phyloP scores from a whole-genome alignment of 163 green algal genomes.

The Chloromonas sp. region DNA sequence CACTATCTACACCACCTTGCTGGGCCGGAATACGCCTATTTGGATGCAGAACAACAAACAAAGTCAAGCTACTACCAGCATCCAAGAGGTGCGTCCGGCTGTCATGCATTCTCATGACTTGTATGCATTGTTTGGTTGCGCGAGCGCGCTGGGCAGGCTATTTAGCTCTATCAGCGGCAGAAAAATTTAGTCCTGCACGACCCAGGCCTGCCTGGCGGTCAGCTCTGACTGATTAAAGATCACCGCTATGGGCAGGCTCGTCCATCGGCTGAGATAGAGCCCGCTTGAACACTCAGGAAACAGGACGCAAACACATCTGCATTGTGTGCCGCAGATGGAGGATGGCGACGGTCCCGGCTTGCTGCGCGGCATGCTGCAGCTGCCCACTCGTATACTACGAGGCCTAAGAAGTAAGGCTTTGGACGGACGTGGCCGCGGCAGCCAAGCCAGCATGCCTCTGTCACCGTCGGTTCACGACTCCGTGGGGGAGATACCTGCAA shows the following conservation, averaged over 20 bases:
- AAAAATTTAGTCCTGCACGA: too few species aligned
- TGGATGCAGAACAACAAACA: not conserved
- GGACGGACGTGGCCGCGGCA: not conserved
- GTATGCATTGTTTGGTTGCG: too few species aligned
- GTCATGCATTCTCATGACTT: too few species aligned
- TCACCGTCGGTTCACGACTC: not conserved
- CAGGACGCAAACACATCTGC: too few species aligned
- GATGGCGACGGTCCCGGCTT: not conserved
- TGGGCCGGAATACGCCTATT: not conserved
- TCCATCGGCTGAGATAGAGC: too few species aligned
- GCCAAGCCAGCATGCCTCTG: not conserved
- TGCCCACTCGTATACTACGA: not conserved
- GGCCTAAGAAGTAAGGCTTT: not conserved
- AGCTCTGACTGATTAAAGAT: too few species aligned
- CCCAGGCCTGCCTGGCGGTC: too few species aligned
- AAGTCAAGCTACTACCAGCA: not conserved
- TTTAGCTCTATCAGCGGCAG: too few species aligned
- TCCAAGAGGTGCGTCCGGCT: not conserved
- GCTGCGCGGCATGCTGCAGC: constrained; percentile 1
- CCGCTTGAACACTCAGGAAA: too few species aligned
- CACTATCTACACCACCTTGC: constrained; percentile 19
- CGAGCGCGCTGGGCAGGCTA: too few species aligned
- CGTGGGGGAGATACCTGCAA: not conserved
- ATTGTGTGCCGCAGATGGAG: not conserved
- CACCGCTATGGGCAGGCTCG: too few species aligned